Percentiles rank a stretch among this genome's conserved stretches.
Evolutionary conservation across 1,284 basidiomycete genomes (phyloP).

Genomic region (Marasmius oreades): DNA sequence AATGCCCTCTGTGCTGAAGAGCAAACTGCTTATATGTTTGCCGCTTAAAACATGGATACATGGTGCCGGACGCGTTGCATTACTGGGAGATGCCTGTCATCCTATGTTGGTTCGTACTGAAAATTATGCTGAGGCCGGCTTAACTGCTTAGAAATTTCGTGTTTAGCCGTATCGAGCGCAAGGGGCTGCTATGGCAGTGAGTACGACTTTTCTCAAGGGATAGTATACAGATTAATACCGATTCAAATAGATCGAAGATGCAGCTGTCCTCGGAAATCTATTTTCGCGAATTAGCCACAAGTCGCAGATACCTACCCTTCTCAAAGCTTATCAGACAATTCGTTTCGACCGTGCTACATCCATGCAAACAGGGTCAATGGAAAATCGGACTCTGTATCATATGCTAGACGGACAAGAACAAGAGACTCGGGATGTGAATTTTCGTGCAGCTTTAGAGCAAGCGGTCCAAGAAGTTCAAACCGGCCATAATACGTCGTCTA

Average conservation of each 20-base stretch:
- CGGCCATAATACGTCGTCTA: neutral
- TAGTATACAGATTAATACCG: neutral
- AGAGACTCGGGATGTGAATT: neutral
- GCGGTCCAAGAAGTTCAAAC: neutral
- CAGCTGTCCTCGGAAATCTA: conserved; percentile 4
- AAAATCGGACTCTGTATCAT: neutral
- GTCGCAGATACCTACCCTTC: neutral
- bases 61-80: conserved; percentile 4
- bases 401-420: conserved; percentile 1
- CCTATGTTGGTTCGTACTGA: conserved; percentile 14
- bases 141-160: neutral
- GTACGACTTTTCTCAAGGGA: too few species aligned
- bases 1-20: conserved; percentile 44
- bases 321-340: conserved; percentile 1
- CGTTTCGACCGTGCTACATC: neutral
- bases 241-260: conserved; percentile 5
- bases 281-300: neutral
- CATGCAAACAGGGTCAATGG: neutral
- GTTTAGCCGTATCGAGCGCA: conserved; percentile 5
- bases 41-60: conserved; percentile 24
- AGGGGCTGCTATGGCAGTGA: conserved; percentile 9
- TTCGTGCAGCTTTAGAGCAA: neutral
- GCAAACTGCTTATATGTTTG: conserved; percentile 47
- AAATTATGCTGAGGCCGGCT: too few species aligned
- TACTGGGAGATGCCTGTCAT: conserved; percentile 17